Percentiles rank a stretch among this genome's conserved stretches.
Conservation (phyloP, 108 stramenopile genomes). For the Pelagomonas calceolata region DNA sequence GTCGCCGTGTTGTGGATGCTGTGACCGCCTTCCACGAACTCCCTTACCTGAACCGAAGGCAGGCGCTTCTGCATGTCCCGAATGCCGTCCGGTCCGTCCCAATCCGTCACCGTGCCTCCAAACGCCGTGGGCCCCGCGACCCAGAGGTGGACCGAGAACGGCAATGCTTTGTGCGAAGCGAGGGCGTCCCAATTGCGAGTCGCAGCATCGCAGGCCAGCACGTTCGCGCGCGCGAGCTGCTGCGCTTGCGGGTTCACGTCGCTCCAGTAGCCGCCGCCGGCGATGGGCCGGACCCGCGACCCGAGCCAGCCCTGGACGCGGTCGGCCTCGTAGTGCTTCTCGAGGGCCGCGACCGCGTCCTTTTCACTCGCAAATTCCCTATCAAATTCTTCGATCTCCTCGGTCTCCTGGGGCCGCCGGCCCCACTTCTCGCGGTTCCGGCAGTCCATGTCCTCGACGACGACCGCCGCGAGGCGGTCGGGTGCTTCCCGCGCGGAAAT, state of each 20-base stretch:
- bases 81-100: conserved; percentile 4
- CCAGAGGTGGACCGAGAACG: neutral
- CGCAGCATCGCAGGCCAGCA: conserved; percentile 25
- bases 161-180: conserved; percentile 14
- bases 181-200: conserved; percentile 17
- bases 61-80: conserved; percentile 3
- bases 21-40: conserved; percentile 7
- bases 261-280: conserved; percentile 14
- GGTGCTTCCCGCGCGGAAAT: conserved; percentile 25
- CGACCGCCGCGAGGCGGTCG: conserved; percentile 17
- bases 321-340: conserved; percentile 17
- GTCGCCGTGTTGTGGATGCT: conserved; percentile 26
- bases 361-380: conserved; percentile 1
- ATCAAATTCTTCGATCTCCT: too few species aligned
- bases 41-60: conserved; percentile 16
- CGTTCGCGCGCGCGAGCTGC: conserved; percentile 21
- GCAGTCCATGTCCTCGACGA: conserved; percentile 46
- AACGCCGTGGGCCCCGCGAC: conserved; percentile 11
- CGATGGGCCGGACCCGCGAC: conserved; percentile 10
- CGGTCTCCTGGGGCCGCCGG: neutral
- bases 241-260: conserved; percentile 39
- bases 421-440: conserved; percentile 4
- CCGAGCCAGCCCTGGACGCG: conserved; percentile 31
- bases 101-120: conserved; percentile 6
- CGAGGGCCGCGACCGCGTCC: conserved; percentile 7